Evolutionary conservation across 345 rosid species (phyloP).

Genomic region (Viola odorata): DNA sequence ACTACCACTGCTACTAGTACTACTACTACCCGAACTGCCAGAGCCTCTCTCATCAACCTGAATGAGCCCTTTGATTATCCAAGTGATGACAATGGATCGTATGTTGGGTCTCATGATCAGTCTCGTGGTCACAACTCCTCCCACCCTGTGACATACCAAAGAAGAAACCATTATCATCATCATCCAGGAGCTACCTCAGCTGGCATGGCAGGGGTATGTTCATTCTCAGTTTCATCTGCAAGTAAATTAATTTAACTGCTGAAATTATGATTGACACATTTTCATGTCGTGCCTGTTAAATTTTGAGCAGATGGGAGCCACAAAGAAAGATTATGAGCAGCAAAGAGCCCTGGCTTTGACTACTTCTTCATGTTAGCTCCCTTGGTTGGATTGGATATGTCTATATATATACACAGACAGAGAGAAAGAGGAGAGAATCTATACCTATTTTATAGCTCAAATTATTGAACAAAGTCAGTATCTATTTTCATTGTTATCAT

Average conservation of each 20-base stretch:
- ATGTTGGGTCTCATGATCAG: constrained; percentile 10
- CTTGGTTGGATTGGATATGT: too few species aligned
- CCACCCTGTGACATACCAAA: constrained; percentile 34
- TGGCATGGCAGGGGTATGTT: constrained; percentile 17
- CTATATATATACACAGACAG: too few species aligned
- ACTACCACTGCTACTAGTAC: neutral
- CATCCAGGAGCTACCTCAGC: neutral
- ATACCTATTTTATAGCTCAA: too few species aligned
- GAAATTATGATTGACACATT: neutral
- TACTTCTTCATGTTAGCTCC: too few species aligned
- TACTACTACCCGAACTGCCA: neutral
- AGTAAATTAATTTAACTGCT: neutral
- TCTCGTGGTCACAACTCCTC: constrained; percentile 18
- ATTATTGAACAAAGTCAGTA: too few species aligned
- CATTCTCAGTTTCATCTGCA: neutral
- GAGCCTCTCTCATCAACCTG: constrained; percentile 34
- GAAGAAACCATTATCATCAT: constrained; percentile 24
- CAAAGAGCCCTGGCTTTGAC: too few species aligned
- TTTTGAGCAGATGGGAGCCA: constrained; percentile 17
- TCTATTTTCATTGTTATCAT: too few species aligned
- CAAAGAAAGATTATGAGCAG: constrained; percentile 12
- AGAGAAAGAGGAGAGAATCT: too few species aligned
- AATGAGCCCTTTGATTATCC: constrained; percentile 29
- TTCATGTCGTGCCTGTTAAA: neutral
- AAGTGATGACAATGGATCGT: constrained; percentile 11